Base-by-base conservation (phyloP, 2,329 filamentous ascomycete genomes). In the Colletotrichum agaves region DNA sequence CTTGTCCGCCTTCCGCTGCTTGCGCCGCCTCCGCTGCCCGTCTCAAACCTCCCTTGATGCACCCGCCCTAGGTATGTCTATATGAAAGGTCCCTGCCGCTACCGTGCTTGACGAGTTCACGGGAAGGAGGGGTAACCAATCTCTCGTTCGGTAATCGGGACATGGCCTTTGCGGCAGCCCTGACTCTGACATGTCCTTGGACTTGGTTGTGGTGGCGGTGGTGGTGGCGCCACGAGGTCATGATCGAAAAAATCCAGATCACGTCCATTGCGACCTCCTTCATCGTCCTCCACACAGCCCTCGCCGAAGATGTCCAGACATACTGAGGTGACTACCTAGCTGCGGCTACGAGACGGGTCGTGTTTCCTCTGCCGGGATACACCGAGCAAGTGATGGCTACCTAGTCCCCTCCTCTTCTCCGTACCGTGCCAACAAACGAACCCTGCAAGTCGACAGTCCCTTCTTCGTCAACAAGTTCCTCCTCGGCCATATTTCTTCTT, bases 401-500 rank as follows among this genome's bases (percentile, higher is more conserved):
- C 13, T 37, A 15, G 35, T 37, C 35, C 13, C 35, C 35, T 37
- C 31, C 31, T 39, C 33, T 27, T 27, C 6, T 27, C 31, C 33
- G 41, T 39, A 63, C 41, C 50, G 19, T 17, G 4, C 44, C 35
- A 12, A 37, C 35, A 37, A 15, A 37, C 35, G 35, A 15, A 37
- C 35, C 35, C 23, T 53, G 15, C 49, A 17, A 37, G 35, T 37
- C 35, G 35, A 7, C 33, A 37, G 50, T 39, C n/a, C 5, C 17
- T 17, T 33, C 17, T 17, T 33, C 12, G 0, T 35, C 11, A 31
- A 47, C 27, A 56, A 50, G 56, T 33, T 13, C 15, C 46, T 27
- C 17, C 12, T 37, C 60, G 61, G 61, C 33, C 21, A 55, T 59
- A 49, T 60, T 50, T 27, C 46, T 64, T 59, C 61, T 64, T 67